Evolutionary conservation across 495 filamentous ascomycete genomes (phyloP).

Genomic region (Penicillium waksmanii): DNA sequence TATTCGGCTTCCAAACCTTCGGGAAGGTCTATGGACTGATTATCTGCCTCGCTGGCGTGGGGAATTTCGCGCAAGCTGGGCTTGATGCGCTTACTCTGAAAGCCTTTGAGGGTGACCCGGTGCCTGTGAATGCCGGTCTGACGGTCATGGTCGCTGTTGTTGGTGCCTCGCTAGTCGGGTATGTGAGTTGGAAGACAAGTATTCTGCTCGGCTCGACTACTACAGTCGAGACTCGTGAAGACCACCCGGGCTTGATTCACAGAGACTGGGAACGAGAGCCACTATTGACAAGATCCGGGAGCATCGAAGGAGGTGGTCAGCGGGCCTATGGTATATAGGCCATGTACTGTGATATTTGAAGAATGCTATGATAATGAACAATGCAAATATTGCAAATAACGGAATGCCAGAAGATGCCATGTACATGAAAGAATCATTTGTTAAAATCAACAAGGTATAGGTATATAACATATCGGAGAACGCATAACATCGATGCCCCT

Average conservation of each 20-base stretch:
- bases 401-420: no score
- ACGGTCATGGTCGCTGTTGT: slow-evolving; percentile 61
- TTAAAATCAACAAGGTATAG: neutral
- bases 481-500: neutral
- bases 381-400: no score
- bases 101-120: slow-evolving; percentile 70
- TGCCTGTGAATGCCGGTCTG: slow-evolving; percentile 77
- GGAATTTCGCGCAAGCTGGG: slow-evolving; percentile 85
- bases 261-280: slow-evolving; percentile 7
- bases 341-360: neutral
- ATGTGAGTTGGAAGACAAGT: slow-evolving; percentile 51
- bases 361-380: no score
- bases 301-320: slow-evolving; percentile 1
- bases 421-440: no score
- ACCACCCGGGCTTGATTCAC: neutral
- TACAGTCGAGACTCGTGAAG: neutral
- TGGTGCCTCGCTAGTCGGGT: slow-evolving; percentile 62
- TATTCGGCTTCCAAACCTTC: slow-evolving; percentile 95
- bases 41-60: slow-evolving; percentile 83
- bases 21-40: slow-evolving; percentile 95
- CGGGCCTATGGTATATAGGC: neutral
- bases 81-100: slow-evolving; percentile 81
- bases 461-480: neutral
- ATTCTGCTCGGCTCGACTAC: neutral
- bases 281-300: neutral